These are phyloP conservation scores for Tetratostichococcus sp. DNA, from an alignment of 139 green algal genomes.

Conservation along the genomic window DNA sequence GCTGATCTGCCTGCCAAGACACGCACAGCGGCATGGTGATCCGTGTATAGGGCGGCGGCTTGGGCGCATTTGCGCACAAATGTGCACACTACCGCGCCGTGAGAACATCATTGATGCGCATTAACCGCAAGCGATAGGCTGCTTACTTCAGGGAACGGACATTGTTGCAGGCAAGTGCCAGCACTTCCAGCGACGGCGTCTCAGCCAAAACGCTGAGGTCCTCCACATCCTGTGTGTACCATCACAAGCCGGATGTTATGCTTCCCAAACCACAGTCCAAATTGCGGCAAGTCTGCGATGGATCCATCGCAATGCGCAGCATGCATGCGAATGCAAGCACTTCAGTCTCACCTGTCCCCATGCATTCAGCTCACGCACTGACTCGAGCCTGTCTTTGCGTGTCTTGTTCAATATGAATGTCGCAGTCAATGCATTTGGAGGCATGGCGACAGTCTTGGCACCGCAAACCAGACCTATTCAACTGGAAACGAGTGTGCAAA, in stretches of 20 bases:
- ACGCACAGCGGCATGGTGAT: neutral
- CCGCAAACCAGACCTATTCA: too few relatives aligned
- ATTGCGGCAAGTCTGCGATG: too few relatives aligned
- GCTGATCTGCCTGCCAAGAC: neutral
- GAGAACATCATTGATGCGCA: too few relatives aligned
- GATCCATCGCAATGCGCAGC: too few relatives aligned
- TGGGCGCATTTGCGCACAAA: too few relatives aligned
- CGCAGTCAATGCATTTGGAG: neutral
- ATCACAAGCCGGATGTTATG: too few relatives aligned
- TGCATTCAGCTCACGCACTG: neutral
- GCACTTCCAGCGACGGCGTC: neutral
- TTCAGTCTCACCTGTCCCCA: neutral
- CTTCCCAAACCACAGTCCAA: too few relatives aligned
- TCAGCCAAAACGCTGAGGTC: neutral
- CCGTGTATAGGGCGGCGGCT: too few relatives aligned
- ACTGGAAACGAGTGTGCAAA: too few relatives aligned
- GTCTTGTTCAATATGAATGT: neutral
- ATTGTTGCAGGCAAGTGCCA: neutral
- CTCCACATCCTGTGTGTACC: neutral
- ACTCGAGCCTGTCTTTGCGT: neutral
- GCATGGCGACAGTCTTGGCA: too few relatives aligned
- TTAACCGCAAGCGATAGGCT: neutral
- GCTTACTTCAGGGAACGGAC: neutral
- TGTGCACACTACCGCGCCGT: too few relatives aligned
- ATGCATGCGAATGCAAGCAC: too few relatives aligned